These are phyloP conservation scores for Penicillium brevicompactum DNA, from an alignment of 2,329 filamentous ascomycete genomes.

Conservation along the genomic window DNA sequence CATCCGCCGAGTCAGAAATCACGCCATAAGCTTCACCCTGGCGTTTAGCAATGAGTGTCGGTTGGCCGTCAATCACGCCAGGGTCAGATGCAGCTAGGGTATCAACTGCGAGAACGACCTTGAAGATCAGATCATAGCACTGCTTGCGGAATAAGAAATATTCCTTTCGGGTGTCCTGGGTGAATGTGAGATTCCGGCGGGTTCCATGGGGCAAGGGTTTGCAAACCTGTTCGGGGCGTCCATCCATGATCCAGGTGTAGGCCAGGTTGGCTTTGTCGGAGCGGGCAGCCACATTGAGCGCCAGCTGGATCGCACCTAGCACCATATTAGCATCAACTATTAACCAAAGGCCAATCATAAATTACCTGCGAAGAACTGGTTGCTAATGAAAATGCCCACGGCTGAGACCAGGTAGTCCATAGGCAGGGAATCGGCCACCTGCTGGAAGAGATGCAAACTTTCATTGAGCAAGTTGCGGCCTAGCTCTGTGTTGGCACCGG, in stretches of 20 bases:
- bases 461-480: constrained; percentile 82
- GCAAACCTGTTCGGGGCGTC: constrained; percentile 62
- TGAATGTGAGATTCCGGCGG: constrained; percentile 5
- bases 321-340: not conserved
- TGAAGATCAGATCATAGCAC: constrained; percentile 86
- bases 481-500: constrained; percentile 71
- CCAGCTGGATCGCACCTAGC: constrained; percentile 78
- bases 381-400: constrained; percentile 73
- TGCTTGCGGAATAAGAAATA: constrained; percentile 71
- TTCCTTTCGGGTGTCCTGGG: constrained; percentile 64
- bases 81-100: constrained; percentile 67
- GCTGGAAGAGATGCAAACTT: constrained; percentile 82
- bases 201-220: constrained; percentile 4
- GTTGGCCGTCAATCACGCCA: constrained; percentile 74
- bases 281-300: constrained; percentile 78
- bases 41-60: constrained; percentile 74
- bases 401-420: constrained; percentile 78
- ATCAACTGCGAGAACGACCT: constrained; percentile 78
- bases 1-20: constrained; percentile 83
- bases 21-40: constrained; percentile 86
- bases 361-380: constrained; percentile 81
- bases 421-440: constrained; percentile 81
- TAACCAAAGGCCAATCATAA: constrained; percentile 16
- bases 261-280: constrained; percentile 86
- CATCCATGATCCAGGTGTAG: constrained; percentile 83